A percentile compares a stretch with the other conserved stretches of the same genome.
Conservation (phyloP, 148 eudicot species). For the Arctostaphylos glauca region DNA sequence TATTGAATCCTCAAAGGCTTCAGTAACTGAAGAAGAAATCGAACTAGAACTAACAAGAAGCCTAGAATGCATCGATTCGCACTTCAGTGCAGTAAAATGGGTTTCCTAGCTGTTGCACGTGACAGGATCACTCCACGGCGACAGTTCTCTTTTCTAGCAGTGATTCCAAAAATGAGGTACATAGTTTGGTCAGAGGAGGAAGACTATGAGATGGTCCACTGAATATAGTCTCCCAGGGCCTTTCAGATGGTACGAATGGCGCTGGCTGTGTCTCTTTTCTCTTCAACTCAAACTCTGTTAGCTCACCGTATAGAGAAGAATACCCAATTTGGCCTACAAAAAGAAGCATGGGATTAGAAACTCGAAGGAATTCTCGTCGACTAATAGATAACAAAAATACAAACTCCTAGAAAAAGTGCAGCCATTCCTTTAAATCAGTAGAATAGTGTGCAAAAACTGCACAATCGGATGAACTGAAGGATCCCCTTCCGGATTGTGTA, state of each 20-base stretch:
- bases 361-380: neutral
- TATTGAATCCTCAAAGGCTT: neutral
- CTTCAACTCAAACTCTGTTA: constrained; percentile 56
- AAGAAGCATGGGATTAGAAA: neutral
- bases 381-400: neutral
- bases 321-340: constrained; percentile 58
- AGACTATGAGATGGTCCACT: constrained; percentile 73
- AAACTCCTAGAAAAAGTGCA: neutral
- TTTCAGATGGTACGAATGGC: constrained; percentile 48
- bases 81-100: neutral
- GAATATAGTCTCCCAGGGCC: constrained; percentile 76
- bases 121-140: constrained; percentile 23
- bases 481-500: neutral
- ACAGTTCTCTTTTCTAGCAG: constrained; percentile 68
- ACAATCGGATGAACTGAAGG: neutral
- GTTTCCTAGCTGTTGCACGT: neutral
- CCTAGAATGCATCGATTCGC: neutral
- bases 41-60: neutral
- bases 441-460: neutral
- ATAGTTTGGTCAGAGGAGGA: constrained; percentile 77
- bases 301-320: constrained; percentile 70
- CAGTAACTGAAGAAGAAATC: neutral
- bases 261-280: constrained; percentile 18
- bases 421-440: neutral
- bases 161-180: constrained; percentile 73